Evolutionary conservation across 208 protist genomes (phyloP), one percentile per base, ranked within the genome.

Genomic region (Sergeia podlipaevii): DNA sequence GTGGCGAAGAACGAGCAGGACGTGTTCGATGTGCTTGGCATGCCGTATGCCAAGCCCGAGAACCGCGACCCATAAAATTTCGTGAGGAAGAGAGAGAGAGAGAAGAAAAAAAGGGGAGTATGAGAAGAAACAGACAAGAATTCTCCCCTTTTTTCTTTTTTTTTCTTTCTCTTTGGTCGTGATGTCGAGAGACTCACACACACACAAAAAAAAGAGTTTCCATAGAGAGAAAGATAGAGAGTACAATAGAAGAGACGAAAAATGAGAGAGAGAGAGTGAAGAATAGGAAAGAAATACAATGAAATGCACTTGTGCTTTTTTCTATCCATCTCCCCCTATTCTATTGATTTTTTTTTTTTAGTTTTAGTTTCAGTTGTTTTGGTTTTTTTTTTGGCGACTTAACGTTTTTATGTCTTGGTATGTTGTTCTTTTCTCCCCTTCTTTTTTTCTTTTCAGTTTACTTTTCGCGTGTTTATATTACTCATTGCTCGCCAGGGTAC

Each of bases 1-100:
- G 60, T 74, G 24, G 83, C 89, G 50, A 80, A 60, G 34, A 85
- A 62, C 2, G 88, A 95, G 66, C 65, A 85, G 67, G 83, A 95
- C 39, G 82, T 95, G 18, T 95, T 95, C 51, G 88, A 91, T 38
- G 81, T 80, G 8, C 73, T 95, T 23, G 85, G 85, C 10, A 92
- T 92, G 82, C 80, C 83, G 20, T 92, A 81, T 60, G 77, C 77
- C 1, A 86, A 86, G 54, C 87, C 87, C 0, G 87, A 94, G 59
- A 91, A 94, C 55, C 80, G 85, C 8, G 85, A 93, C 45, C 85
- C 85, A 32, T 91, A 87, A 70, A 52, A 24, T n/a, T 29, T 34
- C 13, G 37, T 30, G 3, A 34, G 44, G 36, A 29, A 51, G 21
- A 62, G 36, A 17, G n/a, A 44, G 29, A 44, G 18, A 24, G 11